Base-by-base conservation (phyloP, 805 yeast species). In the Metschnikowia kunwiensis region DNA sequence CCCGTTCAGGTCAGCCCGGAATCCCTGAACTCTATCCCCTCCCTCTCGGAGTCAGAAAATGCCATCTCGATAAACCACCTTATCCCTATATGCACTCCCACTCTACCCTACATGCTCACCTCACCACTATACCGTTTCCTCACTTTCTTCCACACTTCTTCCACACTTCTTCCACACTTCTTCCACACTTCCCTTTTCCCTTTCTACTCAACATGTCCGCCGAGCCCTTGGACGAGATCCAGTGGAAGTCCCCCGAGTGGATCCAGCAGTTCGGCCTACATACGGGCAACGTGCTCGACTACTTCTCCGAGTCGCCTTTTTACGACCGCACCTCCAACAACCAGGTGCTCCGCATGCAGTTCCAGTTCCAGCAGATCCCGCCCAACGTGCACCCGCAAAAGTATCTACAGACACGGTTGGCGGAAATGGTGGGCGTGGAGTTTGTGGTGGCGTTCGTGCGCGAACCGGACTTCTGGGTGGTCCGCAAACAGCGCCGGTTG, bases 231-330 rank as follows among this genome's bases (percentile, higher is more conserved):
- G 97, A 89, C 55, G 97, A 91, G 53, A 72, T 93, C 27, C 97
- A 89, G 58, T 93, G 98, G 98, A 78, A 89, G 47, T 82, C 93
- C 3, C 97, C 98, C 1, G 98, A 93, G 60, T 93, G 96, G 94
- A 87, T 93, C 46, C 95, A 88, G 56, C 76, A 81, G 35, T 80
- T 80, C 57, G 97, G 96, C 0, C 74, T 93, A 16, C 73, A 88
- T 29, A 84, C 95, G 0, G 95, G 81, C 35, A 93, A 89, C 55
- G 96, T 93, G 1, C 72, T 93, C 14, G 97, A 93, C 42, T 93
- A 93, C 61, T 89, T 93, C 54, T 70, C 96, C 4, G 86, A 86
- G 50, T 86, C 96, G 2, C 98, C 99, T 1, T 94, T 91, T 63
- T 93, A 85, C 57, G 97, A 91, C 57, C 74, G 97, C 47, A 79